Conservation (phyloP, 2,329 filamentous ascomycete species). For the Neofusicoccum umdonicola region DNA sequence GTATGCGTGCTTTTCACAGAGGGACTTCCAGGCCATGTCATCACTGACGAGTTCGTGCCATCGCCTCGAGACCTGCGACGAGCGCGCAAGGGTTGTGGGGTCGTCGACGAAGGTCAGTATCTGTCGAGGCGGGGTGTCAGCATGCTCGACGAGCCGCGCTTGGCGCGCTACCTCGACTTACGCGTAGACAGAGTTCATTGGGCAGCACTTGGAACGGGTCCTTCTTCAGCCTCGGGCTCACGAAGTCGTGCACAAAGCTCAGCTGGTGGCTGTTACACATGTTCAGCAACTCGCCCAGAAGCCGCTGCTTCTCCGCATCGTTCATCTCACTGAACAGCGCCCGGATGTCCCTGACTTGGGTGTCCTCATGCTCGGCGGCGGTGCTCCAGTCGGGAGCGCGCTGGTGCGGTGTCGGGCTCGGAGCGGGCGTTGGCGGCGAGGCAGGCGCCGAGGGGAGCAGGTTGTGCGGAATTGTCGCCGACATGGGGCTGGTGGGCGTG, state of each 20-base stretch:
- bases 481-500: constrained; percentile 50
- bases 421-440: constrained; percentile 66
- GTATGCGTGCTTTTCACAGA: constrained; percentile 95
- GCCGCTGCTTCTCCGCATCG: constrained; percentile 71
- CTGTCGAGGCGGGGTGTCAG: constrained; percentile 46
- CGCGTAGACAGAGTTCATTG: constrained; percentile 86
- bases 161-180: constrained; percentile 47
- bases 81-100: constrained; percentile 85
- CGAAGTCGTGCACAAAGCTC: constrained; percentile 94
- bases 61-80: constrained; percentile 91
- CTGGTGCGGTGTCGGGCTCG: constrained; percentile 63
- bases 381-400: constrained; percentile 71
- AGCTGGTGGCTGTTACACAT: constrained; percentile 93
- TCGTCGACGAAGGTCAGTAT: constrained; percentile 97
- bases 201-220: constrained; percentile 91
- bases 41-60: constrained; percentile 94
- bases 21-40: constrained; percentile 96
- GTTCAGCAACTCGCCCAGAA: constrained; percentile 85
- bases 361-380: constrained; percentile 76
- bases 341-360: constrained; percentile 75
- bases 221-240: constrained; percentile 90
- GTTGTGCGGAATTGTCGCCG: constrained; percentile 55
- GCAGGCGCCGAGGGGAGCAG: constrained; percentile 64
- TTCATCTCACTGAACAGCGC: constrained; percentile 77
- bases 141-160: background rate